A percentile compares a stretch with the other conserved stretches of the same genome.
phyloP scores from a whole-genome alignment of 257 asterid species.

The Rauvolfia tetraphylla region DNA sequence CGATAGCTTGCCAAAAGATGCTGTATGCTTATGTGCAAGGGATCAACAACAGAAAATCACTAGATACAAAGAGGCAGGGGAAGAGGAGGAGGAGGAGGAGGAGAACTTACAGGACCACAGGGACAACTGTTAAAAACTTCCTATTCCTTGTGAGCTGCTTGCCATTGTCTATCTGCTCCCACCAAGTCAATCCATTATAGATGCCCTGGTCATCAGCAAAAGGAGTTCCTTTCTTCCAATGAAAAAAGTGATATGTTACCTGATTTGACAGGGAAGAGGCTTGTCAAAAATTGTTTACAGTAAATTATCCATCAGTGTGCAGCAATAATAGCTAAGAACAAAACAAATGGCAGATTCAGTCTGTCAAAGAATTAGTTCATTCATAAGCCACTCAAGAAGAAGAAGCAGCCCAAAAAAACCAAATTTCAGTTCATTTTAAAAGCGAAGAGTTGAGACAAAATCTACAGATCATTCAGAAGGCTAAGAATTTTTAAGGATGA shows the following conservation, averaged over 20 bases:
- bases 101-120: slow-evolving; percentile 79
- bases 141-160: slow-evolving; percentile 91
- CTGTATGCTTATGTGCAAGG: background rate
- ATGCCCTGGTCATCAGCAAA: slow-evolving; percentile 95
- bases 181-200: slow-evolving; percentile 83
- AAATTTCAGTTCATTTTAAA: background rate
- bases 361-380: background rate
- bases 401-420: background rate
- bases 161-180: slow-evolving; percentile 94
- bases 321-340: background rate
- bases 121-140: slow-evolving; percentile 85
- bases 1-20: background rate
- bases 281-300: slow-evolving; percentile 16
- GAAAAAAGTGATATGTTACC: slow-evolving; percentile 88
- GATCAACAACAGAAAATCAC: background rate
- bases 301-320: background rate
- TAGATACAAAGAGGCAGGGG: background rate
- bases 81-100: background rate
- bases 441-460: background rate
- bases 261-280: slow-evolving; percentile 25
- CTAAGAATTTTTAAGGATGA: background rate
- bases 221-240: slow-evolving; percentile 94
- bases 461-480: background rate
- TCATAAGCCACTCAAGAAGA: background rate
- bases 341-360: background rate